Percentiles rank a stretch among this genome's conserved stretches.
phyloP scores from a whole-genome alignment of 1,284 basidiomycete genomes.

The Ustilago shanxiensis region DNA sequence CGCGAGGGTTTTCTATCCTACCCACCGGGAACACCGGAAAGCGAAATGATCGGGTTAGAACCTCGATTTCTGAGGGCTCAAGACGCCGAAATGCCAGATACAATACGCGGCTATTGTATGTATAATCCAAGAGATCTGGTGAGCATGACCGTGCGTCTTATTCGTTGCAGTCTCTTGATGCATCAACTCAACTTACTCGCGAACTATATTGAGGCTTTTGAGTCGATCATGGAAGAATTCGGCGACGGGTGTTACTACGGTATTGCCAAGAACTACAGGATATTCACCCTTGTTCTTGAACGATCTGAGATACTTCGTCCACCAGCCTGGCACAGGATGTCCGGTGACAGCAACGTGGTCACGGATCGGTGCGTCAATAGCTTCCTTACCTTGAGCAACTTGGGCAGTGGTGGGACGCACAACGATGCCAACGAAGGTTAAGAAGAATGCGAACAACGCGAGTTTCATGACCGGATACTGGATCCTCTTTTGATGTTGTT shows the following conservation, averaged over 20 bases:
- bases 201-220: neutral
- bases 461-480: too few relatives aligned
- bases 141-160: too few relatives aligned
- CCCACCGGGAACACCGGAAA: too few relatives aligned
- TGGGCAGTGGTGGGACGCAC: too few relatives aligned
- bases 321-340: slow-evolving; percentile 1
- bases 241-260: neutral
- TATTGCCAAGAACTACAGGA: neutral
- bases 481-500: too few relatives aligned
- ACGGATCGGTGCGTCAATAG: neutral
- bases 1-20: neutral
- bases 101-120: neutral
- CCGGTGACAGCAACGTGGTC: neutral
- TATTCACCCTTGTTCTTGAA: neutral
- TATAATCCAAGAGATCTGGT: too few relatives aligned
- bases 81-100: neutral
- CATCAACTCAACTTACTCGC: too few relatives aligned
- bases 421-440: too few relatives aligned
- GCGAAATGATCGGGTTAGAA: neutral
- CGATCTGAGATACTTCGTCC: neutral
- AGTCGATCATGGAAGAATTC: neutral
- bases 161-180: too few relatives aligned
- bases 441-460: too few relatives aligned
- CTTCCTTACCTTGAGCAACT: neutral
- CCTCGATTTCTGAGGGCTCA: neutral